Conservation (phyloP, 495 filamentous ascomycete genomes). For the Friedmanniomyces simplex region DNA sequence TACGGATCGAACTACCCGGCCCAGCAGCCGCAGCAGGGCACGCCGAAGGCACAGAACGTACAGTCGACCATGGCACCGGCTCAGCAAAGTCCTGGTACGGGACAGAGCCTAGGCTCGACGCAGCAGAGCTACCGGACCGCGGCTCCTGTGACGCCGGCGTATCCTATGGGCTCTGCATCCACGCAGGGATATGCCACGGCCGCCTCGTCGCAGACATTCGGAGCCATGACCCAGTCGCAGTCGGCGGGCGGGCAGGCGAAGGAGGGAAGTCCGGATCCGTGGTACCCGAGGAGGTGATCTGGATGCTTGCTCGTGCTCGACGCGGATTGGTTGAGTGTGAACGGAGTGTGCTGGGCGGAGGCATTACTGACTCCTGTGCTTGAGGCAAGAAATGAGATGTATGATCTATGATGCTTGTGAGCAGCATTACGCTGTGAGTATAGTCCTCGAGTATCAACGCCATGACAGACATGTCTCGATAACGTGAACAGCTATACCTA, state of each 20-base stretch:
- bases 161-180: not conserved
- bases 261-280: constrained; percentile 8
- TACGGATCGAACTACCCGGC: not conserved
- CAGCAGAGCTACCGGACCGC: not conserved
- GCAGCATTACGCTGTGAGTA: too few relatives aligned
- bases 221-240: not conserved
- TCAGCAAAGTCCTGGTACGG: not conserved
- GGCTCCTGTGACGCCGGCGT: not conserved
- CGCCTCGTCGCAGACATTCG: constrained; percentile 1
- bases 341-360: too few relatives aligned
- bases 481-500: too few relatives aligned
- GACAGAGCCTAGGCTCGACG: not conserved
- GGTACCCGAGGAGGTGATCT: constrained; percentile 8
- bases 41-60: not conserved
- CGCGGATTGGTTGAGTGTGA: too few relatives aligned
- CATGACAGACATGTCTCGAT: too few relatives aligned
- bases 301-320: too few relatives aligned
- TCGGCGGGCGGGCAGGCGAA: not conserved
- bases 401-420: too few relatives aligned
- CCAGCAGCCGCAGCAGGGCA: not conserved
- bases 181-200: not conserved
- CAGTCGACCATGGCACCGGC: not conserved
- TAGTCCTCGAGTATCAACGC: too few relatives aligned
- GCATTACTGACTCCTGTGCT: too few relatives aligned
- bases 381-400: too few relatives aligned